These are phyloP conservation scores for Lipomyces starkeyi DNA, from an alignment of 805 yeast species.

Conservation along the genomic window DNA sequence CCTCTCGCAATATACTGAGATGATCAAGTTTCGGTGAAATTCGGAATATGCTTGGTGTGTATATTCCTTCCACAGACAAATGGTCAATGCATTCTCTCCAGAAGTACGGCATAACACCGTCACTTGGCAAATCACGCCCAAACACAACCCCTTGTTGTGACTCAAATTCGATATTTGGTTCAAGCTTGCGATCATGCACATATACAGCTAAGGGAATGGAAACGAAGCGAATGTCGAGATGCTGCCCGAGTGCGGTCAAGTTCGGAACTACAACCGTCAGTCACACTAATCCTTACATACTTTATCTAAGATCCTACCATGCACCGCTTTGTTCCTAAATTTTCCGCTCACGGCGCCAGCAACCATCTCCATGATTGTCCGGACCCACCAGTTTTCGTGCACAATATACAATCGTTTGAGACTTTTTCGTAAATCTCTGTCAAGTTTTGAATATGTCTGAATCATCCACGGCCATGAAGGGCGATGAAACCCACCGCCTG, in stretches of 20 bases:
- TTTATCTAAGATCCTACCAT: conserved; percentile 49
- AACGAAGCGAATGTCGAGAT: conserved; percentile 75
- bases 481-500: conserved; percentile 73
- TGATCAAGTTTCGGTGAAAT: conserved; percentile 40
- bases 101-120: conserved; percentile 44
- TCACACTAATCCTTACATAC: background rate
- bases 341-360: conserved; percentile 64
- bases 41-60: conserved; percentile 39
- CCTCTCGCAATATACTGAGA: conserved; percentile 44
- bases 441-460: conserved; percentile 62
- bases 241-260: conserved; percentile 60
- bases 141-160: conserved; percentile 47
- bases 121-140: conserved; percentile 41
- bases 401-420: conserved; percentile 74
- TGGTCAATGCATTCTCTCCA: conserved; percentile 42
- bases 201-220: conserved; percentile 80
- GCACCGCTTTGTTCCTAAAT: conserved; percentile 51
- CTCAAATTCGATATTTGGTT: conserved; percentile 59
- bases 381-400: conserved; percentile 89
- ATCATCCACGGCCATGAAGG: conserved; percentile 76
- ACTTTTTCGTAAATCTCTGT: conserved; percentile 59
- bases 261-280: conserved; percentile 23
- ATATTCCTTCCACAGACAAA: conserved; percentile 36
- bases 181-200: conserved; percentile 64
- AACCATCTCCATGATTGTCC: conserved; percentile 74